Evolutionary conservation across 1,139 yeast genomes (phyloP).

Genomic region (Citeromyces hawaiiensis): DNA sequence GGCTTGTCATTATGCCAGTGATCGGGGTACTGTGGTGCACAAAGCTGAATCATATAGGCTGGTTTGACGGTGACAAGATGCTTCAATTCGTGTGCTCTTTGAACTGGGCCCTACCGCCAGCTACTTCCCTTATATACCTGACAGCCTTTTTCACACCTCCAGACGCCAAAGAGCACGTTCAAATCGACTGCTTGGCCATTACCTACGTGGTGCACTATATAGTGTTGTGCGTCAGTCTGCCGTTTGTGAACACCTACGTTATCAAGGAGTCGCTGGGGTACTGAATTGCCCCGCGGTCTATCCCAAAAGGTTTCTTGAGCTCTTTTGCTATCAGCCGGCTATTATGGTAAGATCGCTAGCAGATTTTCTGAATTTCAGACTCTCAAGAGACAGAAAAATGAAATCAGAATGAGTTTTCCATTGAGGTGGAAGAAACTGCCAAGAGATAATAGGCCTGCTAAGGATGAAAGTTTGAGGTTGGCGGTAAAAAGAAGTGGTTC

Average conservation of each 20-base stretch:
- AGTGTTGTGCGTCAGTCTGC: constrained; percentile 44
- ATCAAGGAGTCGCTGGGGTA: constrained; percentile 24
- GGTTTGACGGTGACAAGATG: constrained; percentile 45
- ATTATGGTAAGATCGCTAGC: no score
- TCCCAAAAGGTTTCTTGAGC: no score
- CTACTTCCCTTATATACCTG: constrained; percentile 72
- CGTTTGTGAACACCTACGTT: constrained; percentile 54
- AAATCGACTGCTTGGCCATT: constrained; percentile 76
- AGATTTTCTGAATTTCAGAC: no score
- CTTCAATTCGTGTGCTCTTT: constrained; percentile 58
- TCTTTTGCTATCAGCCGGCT: no score
- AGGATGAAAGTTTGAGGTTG: no score
- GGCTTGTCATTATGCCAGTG: constrained; percentile 43
- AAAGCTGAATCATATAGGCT: constrained; percentile 28
- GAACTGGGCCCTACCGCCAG: constrained; percentile 73
- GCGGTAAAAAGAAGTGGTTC: no score
- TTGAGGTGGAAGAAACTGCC: no score
- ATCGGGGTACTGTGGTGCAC: constrained; percentile 47
- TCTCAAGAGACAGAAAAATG: no score
- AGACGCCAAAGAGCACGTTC: constrained; percentile 43
- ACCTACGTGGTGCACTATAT: constrained; percentile 59
- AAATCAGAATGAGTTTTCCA: no score
- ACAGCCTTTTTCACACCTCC: constrained; percentile 77
- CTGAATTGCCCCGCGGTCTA: no score
- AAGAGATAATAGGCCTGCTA: no score